Base-by-base conservation (phyloP, 768 basidiomycete species). In the Lactarius tabidus region DNA sequence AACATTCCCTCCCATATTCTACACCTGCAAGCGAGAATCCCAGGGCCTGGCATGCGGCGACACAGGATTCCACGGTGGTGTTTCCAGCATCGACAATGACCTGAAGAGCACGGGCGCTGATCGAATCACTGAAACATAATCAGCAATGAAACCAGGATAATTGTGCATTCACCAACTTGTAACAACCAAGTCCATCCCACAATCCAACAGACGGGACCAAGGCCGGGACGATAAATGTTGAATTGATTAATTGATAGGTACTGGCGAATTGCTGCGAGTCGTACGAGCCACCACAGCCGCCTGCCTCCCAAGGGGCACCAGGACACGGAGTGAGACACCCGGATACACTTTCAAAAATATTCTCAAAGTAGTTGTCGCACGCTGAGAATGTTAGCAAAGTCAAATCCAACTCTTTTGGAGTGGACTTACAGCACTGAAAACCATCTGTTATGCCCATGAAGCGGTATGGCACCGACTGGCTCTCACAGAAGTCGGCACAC, bases 1-100 rank as follows among this genome's bases (percentile, higher is more conserved):
- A 91, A 77, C 90, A 91, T 71, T 90, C 86, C 65, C 85, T 71
- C 14, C 83, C 86, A 60, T 80, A 89, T 76, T 86, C 90, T 60
- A 86, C 76, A 26, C 88, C 90, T 29, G 85, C 84, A 51, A 81
- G 88, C 1, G 86, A 80, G 71, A 83, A 93, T 6, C 90, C 90
- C 69, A 84, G 90, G 3, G 80, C 79, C 17, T 84, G 79, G 69
- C 90, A 92, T 70, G 85, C 86, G 55, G 73, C 81, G 70, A 90
- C 77, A 71, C 90, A 93, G 1, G 80, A 79, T 0, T 81, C 74
- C 4, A 85, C 84, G 4, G 86, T 83, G 70, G 86, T 89, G 71
- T 88, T 89, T 1, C 75, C 79, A 12, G 79, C 74, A 57, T 56
- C 60, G 33, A 71, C 68, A 1, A 67, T 72, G 36, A 77, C 69